These are phyloP conservation scores for Zangia roseola DNA, from an alignment of 768 basidiomycete species.

Conservation along the genomic window DNA sequence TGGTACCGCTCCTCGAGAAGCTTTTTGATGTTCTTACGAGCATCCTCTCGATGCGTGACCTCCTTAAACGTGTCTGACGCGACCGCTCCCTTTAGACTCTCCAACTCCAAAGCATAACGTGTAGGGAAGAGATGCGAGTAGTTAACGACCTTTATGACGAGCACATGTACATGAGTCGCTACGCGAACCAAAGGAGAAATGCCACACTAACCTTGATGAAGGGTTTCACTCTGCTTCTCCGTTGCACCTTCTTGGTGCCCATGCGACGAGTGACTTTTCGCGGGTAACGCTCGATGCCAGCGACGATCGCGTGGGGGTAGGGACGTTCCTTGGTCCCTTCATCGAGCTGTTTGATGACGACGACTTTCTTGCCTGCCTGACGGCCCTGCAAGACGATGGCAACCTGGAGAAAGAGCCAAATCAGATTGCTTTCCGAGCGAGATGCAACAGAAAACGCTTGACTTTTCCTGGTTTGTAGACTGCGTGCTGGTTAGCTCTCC, in stretches of 20 bases:
- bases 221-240: conserved; percentile 97
- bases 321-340: conserved; percentile 96
- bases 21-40: conserved; percentile 97
- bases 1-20: conserved; percentile 93
- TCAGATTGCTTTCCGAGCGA: background rate
- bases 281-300: conserved; percentile 97
- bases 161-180: background rate
- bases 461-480: conserved; percentile 98
- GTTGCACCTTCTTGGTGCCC: conserved; percentile 92
- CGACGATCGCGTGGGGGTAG: conserved; percentile 98
- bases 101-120: conserved; percentile 96
- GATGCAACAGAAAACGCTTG: conserved; percentile 6
- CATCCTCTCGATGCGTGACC: conserved; percentile 89
- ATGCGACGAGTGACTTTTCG: conserved; percentile 96
- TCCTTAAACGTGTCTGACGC: conserved; percentile 94
- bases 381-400: conserved; percentile 98
- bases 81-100: conserved; percentile 87
- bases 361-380: conserved; percentile 99
- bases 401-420: conserved; percentile 48
- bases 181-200: background rate
- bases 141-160: conserved; percentile 71
- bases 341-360: conserved; percentile 96
- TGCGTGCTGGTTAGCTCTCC: conserved; percentile 31
- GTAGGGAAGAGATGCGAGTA: conserved; percentile 99
- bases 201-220: conserved; percentile 87